Conservation (phyloP, 441 rosid genomes). For the Flueggea neowawraea region DNA sequence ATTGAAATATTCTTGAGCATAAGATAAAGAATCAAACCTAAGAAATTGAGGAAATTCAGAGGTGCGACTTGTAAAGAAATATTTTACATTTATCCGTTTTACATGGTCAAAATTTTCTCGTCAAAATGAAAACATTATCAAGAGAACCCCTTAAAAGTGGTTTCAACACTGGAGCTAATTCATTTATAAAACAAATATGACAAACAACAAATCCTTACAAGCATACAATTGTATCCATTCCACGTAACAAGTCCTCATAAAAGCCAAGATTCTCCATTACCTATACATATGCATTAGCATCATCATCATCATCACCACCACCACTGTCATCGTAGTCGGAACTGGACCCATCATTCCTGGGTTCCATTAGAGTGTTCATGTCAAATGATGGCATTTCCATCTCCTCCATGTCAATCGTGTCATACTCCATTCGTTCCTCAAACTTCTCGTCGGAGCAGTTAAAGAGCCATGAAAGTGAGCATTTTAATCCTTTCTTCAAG, state of each 20-base stretch:
- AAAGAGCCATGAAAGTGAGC: slow-evolving; percentile 91
- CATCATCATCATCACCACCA: too few species aligned
- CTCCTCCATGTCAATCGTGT: slow-evolving; percentile 80
- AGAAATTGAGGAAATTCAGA: too few species aligned
- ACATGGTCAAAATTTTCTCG: too few species aligned
- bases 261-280: slow-evolving; percentile 6
- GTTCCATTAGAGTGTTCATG: slow-evolving; percentile 60
- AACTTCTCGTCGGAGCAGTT: slow-evolving; percentile 89
- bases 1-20: too few species aligned
- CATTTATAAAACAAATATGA: too few species aligned
- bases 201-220: too few species aligned
- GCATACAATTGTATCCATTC: slow-evolving; percentile 10
- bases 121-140: too few species aligned
- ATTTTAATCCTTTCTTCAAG: slow-evolving; percentile 62
- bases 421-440: slow-evolving; percentile 77
- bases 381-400: slow-evolving; percentile 71
- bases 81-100: too few species aligned
- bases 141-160: too few species aligned
- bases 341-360: slow-evolving; percentile 51
- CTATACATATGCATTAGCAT: slow-evolving; percentile 33
- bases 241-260: slow-evolving; percentile 12
- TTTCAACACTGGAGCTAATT: too few species aligned
- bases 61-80: too few species aligned
- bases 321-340: slow-evolving; percentile 72
- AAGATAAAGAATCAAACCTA: too few species aligned